These are phyloP conservation scores for Hirschfeldia incana DNA, from an alignment of 345 rosid genomes.

Conservation along the genomic window DNA sequence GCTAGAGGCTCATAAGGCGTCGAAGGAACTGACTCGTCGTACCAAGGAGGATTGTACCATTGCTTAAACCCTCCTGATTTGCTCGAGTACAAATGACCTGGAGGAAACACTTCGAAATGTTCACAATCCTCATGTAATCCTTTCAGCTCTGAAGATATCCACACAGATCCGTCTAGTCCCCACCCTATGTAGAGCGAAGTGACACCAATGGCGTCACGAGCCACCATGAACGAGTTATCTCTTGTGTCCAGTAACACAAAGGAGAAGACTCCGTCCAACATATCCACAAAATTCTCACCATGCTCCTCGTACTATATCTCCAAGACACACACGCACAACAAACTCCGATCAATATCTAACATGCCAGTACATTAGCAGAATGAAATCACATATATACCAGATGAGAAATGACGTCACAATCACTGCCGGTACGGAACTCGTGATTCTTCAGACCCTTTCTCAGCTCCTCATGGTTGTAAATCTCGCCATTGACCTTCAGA, in stretches of 20 bases:
- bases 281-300: constrained; percentile 77
- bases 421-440: constrained; percentile 85
- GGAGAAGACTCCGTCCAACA: constrained; percentile 95
- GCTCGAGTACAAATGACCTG: constrained; percentile 92
- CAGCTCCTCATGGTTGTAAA: constrained; percentile 84
- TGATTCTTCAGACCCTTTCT: constrained; percentile 65
- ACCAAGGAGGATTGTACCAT: constrained; percentile 96
- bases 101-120: constrained; percentile 84
- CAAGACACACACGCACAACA: neutral
- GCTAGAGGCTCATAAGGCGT: constrained; percentile 81
- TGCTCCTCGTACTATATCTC: constrained; percentile 72
- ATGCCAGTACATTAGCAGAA: neutral
- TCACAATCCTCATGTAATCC: constrained; percentile 87
- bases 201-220: constrained; percentile 94
- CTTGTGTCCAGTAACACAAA: constrained; percentile 84
- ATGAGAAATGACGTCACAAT: constrained; percentile 92
- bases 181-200: constrained; percentile 94
- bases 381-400: constrained; percentile 48
- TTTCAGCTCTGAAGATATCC: constrained; percentile 88
- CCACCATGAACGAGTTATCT: constrained; percentile 79
- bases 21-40: constrained; percentile 64
- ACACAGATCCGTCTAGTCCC: constrained; percentile 89
- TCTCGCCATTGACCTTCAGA: constrained; percentile 83
- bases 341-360: neutral
- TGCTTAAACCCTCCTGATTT: constrained; percentile 62